Conservation (phyloP, 805 yeast genomes). For the Candida khao-thaluensis region DNA sequence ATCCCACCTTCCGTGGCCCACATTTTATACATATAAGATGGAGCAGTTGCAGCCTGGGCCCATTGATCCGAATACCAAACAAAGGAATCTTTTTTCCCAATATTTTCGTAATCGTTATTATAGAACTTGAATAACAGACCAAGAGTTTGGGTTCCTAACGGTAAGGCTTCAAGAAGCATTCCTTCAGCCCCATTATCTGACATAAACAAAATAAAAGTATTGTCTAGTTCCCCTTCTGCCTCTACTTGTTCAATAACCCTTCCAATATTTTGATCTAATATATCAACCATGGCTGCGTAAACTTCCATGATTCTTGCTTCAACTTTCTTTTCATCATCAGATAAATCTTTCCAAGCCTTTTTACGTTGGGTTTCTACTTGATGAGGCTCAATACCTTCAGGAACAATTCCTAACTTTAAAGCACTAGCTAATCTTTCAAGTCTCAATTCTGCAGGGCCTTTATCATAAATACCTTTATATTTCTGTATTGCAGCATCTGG, state of each 20-base stretch:
- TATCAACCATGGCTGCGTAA: constrained; percentile 66
- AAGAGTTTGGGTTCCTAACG: constrained; percentile 19
- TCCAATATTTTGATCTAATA: constrained; percentile 52
- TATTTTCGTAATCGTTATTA: constrained; percentile 45
- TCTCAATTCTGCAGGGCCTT: constrained; percentile 49
- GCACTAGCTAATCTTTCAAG: constrained; percentile 39
- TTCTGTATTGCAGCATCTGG: constrained; percentile 47
- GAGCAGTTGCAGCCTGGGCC: constrained; percentile 66
- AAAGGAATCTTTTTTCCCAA: constrained; percentile 49
- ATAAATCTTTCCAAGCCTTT: constrained; percentile 44
- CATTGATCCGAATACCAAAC: constrained; percentile 55
- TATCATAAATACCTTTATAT: constrained; percentile 47
- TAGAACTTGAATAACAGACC: constrained; percentile 17
- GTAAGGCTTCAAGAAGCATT: constrained; percentile 55
- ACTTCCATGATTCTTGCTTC: constrained; percentile 51
- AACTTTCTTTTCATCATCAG: constrained; percentile 31
- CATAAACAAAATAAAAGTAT: constrained; percentile 58
- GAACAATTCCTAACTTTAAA: constrained; percentile 45
- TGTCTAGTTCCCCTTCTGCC: constrained; percentile 44
- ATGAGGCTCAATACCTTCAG: constrained; percentile 45
- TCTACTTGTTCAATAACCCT: constrained; percentile 44
- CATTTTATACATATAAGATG: constrained; percentile 51
- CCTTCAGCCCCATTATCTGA: constrained; percentile 70
- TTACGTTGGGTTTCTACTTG: constrained; percentile 41
- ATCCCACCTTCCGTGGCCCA: constrained; percentile 64